These are phyloP conservation scores for Cutaneotrichosporon sp. DNA, from an alignment of 1,284 basidiomycete species.

Conservation along the genomic window DNA sequence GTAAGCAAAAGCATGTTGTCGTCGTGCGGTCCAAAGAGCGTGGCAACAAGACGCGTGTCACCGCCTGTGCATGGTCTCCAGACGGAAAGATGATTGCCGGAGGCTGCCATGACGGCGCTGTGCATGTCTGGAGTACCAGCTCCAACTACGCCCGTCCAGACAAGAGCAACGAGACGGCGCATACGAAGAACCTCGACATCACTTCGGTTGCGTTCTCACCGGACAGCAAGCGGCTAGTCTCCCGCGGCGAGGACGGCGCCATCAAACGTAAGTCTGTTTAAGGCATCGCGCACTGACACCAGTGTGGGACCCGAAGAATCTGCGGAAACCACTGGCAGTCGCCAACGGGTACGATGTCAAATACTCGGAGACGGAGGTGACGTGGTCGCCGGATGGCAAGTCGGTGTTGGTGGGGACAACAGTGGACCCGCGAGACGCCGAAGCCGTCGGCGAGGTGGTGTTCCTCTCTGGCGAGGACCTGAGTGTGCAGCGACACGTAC, in stretches of 20 bases:
- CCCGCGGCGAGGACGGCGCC: constrained; percentile 86
- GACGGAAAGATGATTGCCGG: constrained; percentile 81
- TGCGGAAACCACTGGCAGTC: constrained; percentile 74
- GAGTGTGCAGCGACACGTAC: constrained; percentile 58
- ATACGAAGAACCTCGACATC: constrained; percentile 72
- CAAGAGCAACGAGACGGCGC: constrained; percentile 76
- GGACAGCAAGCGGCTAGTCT: constrained; percentile 73
- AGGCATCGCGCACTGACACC: constrained; percentile 2
- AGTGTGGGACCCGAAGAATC: constrained; percentile 91
- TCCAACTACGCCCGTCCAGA: constrained; percentile 88
- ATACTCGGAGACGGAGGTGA: constrained; percentile 84
- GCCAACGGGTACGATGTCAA: constrained; percentile 63
- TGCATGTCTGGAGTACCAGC: constrained; percentile 89
- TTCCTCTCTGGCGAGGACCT: constrained; percentile 67
- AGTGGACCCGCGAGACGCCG: constrained; percentile 57
- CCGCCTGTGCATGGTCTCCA: constrained; percentile 73
- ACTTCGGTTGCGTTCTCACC: constrained; percentile 77
- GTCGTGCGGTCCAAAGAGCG: constrained; percentile 94
- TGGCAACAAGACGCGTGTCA: constrained; percentile 90
- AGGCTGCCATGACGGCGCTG: constrained; percentile 79
- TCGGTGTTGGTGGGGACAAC: constrained; percentile 70
- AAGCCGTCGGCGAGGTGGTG: constrained; percentile 59
- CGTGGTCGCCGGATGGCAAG: constrained; percentile 87
- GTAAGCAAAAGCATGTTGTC: constrained; percentile 88
- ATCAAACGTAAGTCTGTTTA: constrained; percentile 69